Evolutionary conservation across 225 moss, liverwort and hornwort species (phyloP), one percentile per base, ranked within the genome.

Genomic region (Ulota crispa): DNA sequence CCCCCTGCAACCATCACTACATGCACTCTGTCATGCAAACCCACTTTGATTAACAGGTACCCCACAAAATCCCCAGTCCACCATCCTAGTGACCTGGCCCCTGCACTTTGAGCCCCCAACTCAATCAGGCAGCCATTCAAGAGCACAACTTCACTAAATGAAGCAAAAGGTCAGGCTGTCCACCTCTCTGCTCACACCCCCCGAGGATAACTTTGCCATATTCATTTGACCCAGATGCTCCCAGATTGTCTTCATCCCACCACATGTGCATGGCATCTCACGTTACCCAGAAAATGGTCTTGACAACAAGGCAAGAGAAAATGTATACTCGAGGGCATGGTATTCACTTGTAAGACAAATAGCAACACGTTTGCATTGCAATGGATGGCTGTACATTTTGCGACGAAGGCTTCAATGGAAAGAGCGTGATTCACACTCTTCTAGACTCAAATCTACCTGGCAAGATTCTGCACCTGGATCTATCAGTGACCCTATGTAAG

Each of bases 331-430:
- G 23, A 63, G 34, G 45, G 75, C 75, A 50, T 70, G 11, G n/a
- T 36, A 45, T 28, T 43, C 36, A 53, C 19, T 64, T 63, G 75
- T 74, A 16, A 60, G 45, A 70, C 78, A 69, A 50, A 61, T 32
- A 70, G 84, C 87, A 87, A 76, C 79, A 84, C 72, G 71, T 79
- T 79, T 72, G 82, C 72, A 85, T 82, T 85, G 82, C 82, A 79
- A 71, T 47, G 60, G 79, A 54, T 72, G 82, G 74, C 85, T 87
- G 85, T 87, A 87, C 87, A 87, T 82, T 82, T 85, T 2, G 70
- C 4, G 16, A 59, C 68, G 86, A 62, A 34, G 80, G 84, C 81
- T 81, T 78, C 87, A 84, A 70, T 87, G 78, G 81, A 81, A 81
- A 61, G 84, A 77, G 74, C 20, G 63, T 37, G 36, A 76, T 47